Conservation (phyloP, 2,329 filamentous ascomycete genomes). For the Elsinoe ampelina region DNA sequence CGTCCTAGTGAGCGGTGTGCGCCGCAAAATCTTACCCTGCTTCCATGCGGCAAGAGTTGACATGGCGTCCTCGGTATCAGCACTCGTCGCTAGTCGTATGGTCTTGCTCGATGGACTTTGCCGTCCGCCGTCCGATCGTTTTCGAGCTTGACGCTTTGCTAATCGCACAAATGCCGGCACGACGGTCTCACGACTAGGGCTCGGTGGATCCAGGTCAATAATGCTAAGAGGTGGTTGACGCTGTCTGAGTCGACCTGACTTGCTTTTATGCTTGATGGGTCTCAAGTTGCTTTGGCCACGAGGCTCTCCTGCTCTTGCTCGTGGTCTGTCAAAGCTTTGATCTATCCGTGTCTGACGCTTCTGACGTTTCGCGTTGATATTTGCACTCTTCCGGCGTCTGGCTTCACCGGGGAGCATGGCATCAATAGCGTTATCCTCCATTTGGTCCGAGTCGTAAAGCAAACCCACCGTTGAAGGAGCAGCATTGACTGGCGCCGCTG, state of each 20-base stretch:
- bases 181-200: slow-evolving; percentile 21
- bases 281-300: too few relatives aligned
- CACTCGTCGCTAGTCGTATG: slow-evolving; percentile 41
- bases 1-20: not conserved
- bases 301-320: too few relatives aligned
- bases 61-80: slow-evolving; percentile 48
- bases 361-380: slow-evolving; percentile 25
- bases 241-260: slow-evolving; percentile 15
- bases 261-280: not conserved
- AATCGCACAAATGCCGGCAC: slow-evolving; percentile 48
- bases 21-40: slow-evolving; percentile 32
- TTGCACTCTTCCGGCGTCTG: slow-evolving; percentile 16
- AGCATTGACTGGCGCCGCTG: not conserved
- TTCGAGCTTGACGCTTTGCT: slow-evolving; percentile 44
- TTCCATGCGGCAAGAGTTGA: slow-evolving; percentile 43
- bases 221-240: slow-evolving; percentile 37
- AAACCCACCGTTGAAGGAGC: not conserved
- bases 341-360: slow-evolving; percentile 30
- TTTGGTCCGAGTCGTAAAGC: slow-evolving; percentile 20
- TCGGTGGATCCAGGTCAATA: slow-evolving; percentile 35
- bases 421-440: slow-evolving; percentile 39
- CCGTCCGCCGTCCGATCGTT: slow-evolving; percentile 39
- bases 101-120: slow-evolving; percentile 44
- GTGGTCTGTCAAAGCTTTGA: slow-evolving; percentile 23
- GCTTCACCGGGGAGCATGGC: slow-evolving; percentile 27